Base-by-base conservation (phyloP, 2,329 filamentous ascomycete genomes). In the Trichoderma simmonsii region DNA sequence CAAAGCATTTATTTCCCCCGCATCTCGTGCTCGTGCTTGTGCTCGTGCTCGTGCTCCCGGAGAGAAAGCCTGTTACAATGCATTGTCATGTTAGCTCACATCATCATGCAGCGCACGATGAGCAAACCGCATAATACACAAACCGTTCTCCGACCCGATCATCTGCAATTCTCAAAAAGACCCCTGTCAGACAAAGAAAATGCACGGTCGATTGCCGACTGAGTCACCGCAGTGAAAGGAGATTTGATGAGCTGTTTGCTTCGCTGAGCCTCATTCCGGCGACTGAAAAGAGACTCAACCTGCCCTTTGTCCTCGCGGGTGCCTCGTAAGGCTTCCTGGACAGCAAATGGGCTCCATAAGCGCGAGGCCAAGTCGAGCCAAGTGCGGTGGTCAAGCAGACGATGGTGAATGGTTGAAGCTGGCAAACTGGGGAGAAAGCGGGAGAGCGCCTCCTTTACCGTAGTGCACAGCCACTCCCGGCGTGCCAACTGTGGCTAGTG, bases 271-370 rank as follows among this genome's bases (percentile, higher is more conserved):
- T 63, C 67, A 26, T n/a, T 54, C 43, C 21, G 43, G 28, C 48
- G 28, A 6, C 59, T 11, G n/a, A 21, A 34, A 14, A 21, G n/a
- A 51, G 8, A 51, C 43, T 51, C 43, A 51, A 51, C n/a, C 43
- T 12, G 43, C n/a, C 4, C 48, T 54, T 54, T 12, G 21, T 8
- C 32, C 12, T 48, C 15, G 24, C 28, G 15, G 4, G 21, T 60
- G 61, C 69, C 69, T 71, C 48, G 69, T 28, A 59, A 71, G 69
- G 69, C 69, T 71, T 54, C 69, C 69, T 65, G 48, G 60, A 48
- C 21, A 39, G 9, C 30, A 30, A n/a, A 21, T 11, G 21, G 12
- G 43, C n/a, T 15, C 43, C 51, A 63, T 63, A 26, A 56, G 43
- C 60, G 60, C 59, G 60, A 68, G 6, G 18, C 65, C 65, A 24